phyloP scores from a whole-genome alignment of 768 basidiomycete genomes.

The Mycena floridula region DNA sequence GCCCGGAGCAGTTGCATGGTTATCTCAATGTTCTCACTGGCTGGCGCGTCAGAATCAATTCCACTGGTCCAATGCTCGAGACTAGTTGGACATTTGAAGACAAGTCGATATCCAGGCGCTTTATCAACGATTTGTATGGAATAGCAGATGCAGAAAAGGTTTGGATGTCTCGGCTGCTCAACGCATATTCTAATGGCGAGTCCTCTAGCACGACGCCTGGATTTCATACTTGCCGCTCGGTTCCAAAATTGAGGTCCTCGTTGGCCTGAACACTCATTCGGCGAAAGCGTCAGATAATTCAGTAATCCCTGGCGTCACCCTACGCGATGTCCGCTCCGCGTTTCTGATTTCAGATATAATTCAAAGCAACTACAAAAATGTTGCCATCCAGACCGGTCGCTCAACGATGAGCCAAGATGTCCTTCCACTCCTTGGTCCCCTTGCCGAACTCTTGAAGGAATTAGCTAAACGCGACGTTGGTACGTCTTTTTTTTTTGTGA shows the following conservation, averaged over 20 bases:
- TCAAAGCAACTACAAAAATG: too few species aligned
- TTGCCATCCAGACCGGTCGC: too few species aligned
- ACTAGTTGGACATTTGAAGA: not conserved
- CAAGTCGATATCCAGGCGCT: not conserved
- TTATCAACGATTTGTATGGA: not conserved
- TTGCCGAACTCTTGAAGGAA: too few species aligned
- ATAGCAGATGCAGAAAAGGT: not conserved
- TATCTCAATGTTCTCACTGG: constrained; percentile 31
- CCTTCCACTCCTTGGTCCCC: too few species aligned
- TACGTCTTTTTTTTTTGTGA: too few species aligned
- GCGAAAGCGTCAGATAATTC: constrained; percentile 1
- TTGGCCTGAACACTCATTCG: not conserved
- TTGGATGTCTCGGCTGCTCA: not conserved
- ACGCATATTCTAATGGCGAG: not conserved
- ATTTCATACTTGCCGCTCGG: not conserved
- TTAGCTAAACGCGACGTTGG: too few species aligned
- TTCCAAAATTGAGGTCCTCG: not conserved
- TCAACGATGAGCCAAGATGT: too few species aligned
- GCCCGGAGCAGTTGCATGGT: constrained; percentile 20
- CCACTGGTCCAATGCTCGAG: not conserved
- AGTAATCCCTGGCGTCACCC: constrained; percentile 36
- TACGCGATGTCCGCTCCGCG: constrained; percentile 46
- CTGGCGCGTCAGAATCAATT: not conserved
- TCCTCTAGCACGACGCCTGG: not conserved
- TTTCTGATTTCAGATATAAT: too few species aligned